Evolutionary conservation across 345 rosid species (phyloP).

Genomic region (Trapa incisa): DNA sequence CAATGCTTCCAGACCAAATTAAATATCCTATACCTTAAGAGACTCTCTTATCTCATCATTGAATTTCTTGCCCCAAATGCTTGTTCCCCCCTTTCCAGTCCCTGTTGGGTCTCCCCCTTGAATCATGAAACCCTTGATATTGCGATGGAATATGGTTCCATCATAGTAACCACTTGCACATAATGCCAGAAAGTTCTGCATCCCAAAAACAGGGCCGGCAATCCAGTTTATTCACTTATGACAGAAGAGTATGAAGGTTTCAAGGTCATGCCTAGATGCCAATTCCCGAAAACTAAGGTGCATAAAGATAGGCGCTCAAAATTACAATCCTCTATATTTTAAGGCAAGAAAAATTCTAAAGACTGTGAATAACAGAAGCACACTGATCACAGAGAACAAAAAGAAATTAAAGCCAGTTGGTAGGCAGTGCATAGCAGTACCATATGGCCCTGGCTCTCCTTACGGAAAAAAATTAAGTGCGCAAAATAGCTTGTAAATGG

Average conservation of each 20-base stretch:
- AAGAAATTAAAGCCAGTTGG: background rate
- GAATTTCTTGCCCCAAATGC: conserved; percentile 98
- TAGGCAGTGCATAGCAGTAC: background rate
- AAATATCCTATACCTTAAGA: conserved; percentile 51
- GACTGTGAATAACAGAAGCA: background rate
- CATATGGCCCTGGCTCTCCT: background rate
- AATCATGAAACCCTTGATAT: conserved; percentile 95
- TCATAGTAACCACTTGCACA: conserved; percentile 92
- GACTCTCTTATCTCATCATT: conserved; percentile 94
- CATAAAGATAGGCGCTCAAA: background rate
- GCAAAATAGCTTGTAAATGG: too few species aligned
- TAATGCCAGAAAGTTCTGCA: conserved; percentile 89
- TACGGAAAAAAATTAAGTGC: background rate
- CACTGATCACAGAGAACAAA: background rate
- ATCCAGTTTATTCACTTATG: background rate
- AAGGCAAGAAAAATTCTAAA: background rate
- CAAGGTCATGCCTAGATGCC: background rate
- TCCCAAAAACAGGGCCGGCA: background rate
- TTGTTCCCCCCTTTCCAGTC: conserved; percentile 85
- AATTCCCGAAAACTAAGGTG: background rate
- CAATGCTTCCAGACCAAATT: background rate
- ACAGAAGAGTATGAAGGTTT: background rate
- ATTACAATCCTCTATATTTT: background rate
- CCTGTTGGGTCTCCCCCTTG: conserved; percentile 98
- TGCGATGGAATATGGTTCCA: conserved; percentile 80